Percentiles rank a stretch among this genome's conserved stretches.
Evolutionary conservation across 2,329 filamentous ascomycete species (phyloP).

Genomic region (Talaromyces sp.): DNA sequence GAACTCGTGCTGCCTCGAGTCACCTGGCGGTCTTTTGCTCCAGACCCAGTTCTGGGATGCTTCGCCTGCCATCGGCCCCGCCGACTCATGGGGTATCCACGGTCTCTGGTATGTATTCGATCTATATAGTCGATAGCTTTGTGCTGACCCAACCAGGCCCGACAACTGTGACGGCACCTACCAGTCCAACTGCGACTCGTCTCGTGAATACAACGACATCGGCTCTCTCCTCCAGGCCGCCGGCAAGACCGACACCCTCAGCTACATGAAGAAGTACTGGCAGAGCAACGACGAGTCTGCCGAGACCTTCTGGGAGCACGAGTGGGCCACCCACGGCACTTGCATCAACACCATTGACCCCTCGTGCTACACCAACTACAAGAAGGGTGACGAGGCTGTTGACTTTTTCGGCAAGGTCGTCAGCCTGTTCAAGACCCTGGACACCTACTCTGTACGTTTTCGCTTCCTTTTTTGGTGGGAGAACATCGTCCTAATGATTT

Average conservation of each 20-base stretch:
- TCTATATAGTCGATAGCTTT: not conserved
- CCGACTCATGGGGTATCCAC: slow-evolving; percentile 55
- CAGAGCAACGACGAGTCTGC: slow-evolving; percentile 51
- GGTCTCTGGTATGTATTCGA: slow-evolving; percentile 44
- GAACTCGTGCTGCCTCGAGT: slow-evolving; percentile 55
- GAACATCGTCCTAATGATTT: not conserved
- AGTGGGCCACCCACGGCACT: slow-evolving; percentile 68
- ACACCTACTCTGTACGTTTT: slow-evolving; percentile 45
- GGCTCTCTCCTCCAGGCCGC: slow-evolving; percentile 48
- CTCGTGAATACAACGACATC: slow-evolving; percentile 54
- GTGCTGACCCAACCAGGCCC: slow-evolving; percentile 27
- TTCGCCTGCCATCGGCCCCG: slow-evolving; percentile 49
- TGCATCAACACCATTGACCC: slow-evolving; percentile 66
- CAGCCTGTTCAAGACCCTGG: slow-evolving; percentile 51
- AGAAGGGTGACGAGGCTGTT: slow-evolving; percentile 52
- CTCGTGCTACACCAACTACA: slow-evolving; percentile 56
- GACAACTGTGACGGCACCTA: slow-evolving; percentile 55
- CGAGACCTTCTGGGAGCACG: slow-evolving; percentile 62
- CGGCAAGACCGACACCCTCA: slow-evolving; percentile 46
- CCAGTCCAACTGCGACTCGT: slow-evolving; percentile 51
- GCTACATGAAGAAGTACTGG: slow-evolving; percentile 59
- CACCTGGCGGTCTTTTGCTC: slow-evolving; percentile 52
- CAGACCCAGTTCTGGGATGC: slow-evolving; percentile 60
- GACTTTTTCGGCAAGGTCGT: slow-evolving; percentile 54
- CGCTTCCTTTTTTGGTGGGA: not conserved